phyloP scores from a whole-genome alignment of 345 rosid genomes.

The Hirschfeldia incana region DNA sequence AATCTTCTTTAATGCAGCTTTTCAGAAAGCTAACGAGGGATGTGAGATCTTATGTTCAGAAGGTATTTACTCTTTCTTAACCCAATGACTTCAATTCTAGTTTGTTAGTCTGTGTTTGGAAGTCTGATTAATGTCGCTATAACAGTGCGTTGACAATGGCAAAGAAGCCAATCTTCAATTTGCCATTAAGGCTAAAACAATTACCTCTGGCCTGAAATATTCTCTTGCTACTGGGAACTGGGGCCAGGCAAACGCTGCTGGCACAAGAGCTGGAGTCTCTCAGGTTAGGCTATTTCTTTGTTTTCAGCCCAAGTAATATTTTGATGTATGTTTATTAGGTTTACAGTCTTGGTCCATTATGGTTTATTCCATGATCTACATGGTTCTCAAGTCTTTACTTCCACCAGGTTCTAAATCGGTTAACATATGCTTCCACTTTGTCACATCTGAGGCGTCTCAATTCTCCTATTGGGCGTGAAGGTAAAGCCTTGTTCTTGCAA shows the following conservation, averaged over 20 bases:
- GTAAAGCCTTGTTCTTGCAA: conserved; percentile 44
- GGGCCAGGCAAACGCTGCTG: conserved; percentile 99
- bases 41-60: conserved; percentile 92
- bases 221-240: conserved; percentile 98
- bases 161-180: conserved; percentile 97
- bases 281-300: conserved; percentile 55
- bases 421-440: conserved; percentile 93
- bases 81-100: not conserved
- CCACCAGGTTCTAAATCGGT: conserved; percentile 82
- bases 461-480: conserved; percentile 99
- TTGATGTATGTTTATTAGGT: conserved; percentile 18
- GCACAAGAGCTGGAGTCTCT: conserved; percentile 99
- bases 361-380: not conserved
- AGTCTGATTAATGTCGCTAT: conserved; percentile 23
- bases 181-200: conserved; percentile 97
- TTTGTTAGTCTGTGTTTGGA: conserved; percentile 23
- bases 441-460: conserved; percentile 94
- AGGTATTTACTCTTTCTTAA: conserved; percentile 52
- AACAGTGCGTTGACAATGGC: conserved; percentile 92
- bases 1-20: conserved; percentile 56
- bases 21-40: conserved; percentile 96
- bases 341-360: conserved; percentile 1
- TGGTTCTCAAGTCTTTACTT: conserved; percentile 16
- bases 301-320: not conserved
- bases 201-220: conserved; percentile 95